Base-by-base conservation (phyloP, 1,284 basidiomycete genomes). In the Leccinum huronense region DNA sequence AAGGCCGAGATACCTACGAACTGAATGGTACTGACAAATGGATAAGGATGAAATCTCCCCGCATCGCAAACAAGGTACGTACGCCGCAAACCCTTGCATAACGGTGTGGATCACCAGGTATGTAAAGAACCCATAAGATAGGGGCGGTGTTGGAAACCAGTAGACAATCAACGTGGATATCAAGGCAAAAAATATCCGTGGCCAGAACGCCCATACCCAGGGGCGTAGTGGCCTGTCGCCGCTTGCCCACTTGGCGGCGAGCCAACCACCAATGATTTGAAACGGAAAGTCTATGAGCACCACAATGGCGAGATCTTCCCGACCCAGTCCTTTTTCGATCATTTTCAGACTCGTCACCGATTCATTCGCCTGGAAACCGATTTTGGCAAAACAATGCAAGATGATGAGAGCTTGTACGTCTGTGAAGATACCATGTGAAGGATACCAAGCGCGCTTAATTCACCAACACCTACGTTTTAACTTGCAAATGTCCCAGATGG, bases 1-100 rank as follows among this genome's bases (percentile, higher is more conserved):
- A 98, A 99, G 3, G 97, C 97, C 9, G 95, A 94, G 69, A 99
- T 96, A 16, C 97, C 96, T 23, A 98, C 97, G 73, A 99, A 99
- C 77, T 99, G 97, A 10, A 99, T 91, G 7, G 97, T 99, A 61
- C 94, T 96, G 65, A 56, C 48, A 56, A 48, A 45, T 45, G 13
- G 45, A 61, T 65, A 33, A 68, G 60, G 58, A 55, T 64, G 53
- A 34, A 56, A 63, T 33, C 9, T 27, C 16, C 9, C 36, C 8
- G 34, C 23, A 59, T 19, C 34, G 34, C 8, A 11, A 38, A 33
- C 62, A 48, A 51, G 8, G 77, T 51, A 63, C 87, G 77, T 73
- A 94, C 94, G 88, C 86, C 1, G 95, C 86, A 74, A 99, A 94
- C 30, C 91, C 93, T 19, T 90, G 88, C 19, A 94, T 70, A 19